Evolutionary conservation across 164 flowering plant genomes (phyloP), one percentile per base, ranked within the genome.

Genomic region (Kalanchoe fedtschenkoi): DNA sequence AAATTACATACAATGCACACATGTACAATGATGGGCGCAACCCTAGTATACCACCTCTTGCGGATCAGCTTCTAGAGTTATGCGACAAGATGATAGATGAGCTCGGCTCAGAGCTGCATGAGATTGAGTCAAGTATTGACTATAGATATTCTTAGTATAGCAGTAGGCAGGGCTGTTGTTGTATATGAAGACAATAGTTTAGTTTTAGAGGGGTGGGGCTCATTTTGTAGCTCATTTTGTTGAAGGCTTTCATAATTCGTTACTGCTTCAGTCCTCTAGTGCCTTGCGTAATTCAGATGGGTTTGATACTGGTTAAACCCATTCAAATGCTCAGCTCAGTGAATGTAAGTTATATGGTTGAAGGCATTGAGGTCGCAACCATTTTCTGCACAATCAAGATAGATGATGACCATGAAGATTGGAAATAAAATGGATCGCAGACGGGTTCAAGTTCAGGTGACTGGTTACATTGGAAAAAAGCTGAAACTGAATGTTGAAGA

Each of bases 41-140:
- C 65, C 98, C 97, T 0, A 82, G 76, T 39, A 92, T 92, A 60
- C 98, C 97, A 63, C 98, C 97, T 19, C 87, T 89, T 19, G 98
- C 98, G 2, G 96, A 93, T 73, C 91, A 86, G 73, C 86, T 93
- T 24, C 69, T 93, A 65, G 89, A 86, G 72, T 70, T 88, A 57
- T 89, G 96, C 75, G 98, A 93, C 64, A 72, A 77, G 61, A 46
- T 89, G 74, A 70, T 93, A 41, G 67, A 64, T 9, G 76, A 81
- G 58, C 62, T 79, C 42, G 63, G 66, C 3, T 75, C 67, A 0
- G 63, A 55, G 21, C 67, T 93, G 71, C 47, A 65, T 1, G 97
- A 86, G 68, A 95, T 95, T 22, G 97, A 93, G 73, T 73, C 84
- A 61, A 85, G 91, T 47, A 87, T 88, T 39, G n/a, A 41, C n/a